phyloP scores from a whole-genome alignment of 2,329 filamentous ascomycete species.

The Curvularia verruculosa region DNA sequence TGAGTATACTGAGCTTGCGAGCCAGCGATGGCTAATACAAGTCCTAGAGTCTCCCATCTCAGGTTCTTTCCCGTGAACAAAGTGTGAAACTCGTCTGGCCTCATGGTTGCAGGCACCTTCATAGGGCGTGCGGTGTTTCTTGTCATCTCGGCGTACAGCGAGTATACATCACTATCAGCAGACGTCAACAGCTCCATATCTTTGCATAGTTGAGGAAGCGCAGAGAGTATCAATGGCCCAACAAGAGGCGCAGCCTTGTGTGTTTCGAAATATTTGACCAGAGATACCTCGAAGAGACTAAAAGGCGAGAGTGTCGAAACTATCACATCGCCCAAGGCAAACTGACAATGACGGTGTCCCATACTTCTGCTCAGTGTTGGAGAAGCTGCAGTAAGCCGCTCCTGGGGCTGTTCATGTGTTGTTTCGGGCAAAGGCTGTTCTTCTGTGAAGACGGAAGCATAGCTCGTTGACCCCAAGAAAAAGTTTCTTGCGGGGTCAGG shows the following conservation, averaged over 20 bases:
- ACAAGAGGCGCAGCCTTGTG: conserved; percentile 36
- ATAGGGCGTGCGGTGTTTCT: conserved; percentile 40
- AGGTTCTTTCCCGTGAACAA: conserved; percentile 44
- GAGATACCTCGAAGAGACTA: conserved; percentile 36
- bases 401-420: conserved; percentile 38
- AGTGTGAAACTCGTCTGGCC: conserved; percentile 41
- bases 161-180: conserved; percentile 24
- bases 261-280: conserved; percentile 36
- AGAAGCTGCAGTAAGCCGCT: conserved; percentile 31
- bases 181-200: conserved; percentile 37
- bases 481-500: conserved; percentile 39
- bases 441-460: conserved; percentile 44
- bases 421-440: conserved; percentile 39
- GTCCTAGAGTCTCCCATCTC: conserved; percentile 44
- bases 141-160: conserved; percentile 40
- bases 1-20: conserved; percentile 40
- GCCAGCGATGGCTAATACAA: conserved; percentile 37
- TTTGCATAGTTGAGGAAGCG: conserved; percentile 39
- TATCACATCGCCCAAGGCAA: conserved; percentile 35
- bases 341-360: conserved; percentile 39
- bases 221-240: conserved; percentile 38
- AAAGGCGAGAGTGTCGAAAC: conserved; percentile 40
- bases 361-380: conserved; percentile 24
- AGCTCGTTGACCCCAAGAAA: conserved; percentile 46
- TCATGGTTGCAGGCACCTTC: conserved; percentile 41